Conservation (phyloP, 805 yeast genomes). For the Yamadazyma ubonensis region DNA sequence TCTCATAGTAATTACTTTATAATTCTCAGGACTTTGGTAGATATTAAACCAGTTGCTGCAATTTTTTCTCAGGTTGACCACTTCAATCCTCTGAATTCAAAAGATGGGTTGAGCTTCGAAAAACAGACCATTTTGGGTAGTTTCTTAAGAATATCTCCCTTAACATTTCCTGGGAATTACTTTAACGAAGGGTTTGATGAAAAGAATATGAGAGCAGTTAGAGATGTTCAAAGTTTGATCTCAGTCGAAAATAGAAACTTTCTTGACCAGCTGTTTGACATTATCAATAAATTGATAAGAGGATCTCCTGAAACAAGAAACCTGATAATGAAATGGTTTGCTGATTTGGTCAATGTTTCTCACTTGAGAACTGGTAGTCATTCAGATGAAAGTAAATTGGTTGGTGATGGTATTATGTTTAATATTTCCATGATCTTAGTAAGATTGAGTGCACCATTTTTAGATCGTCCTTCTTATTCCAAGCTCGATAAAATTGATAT, state of each 20-base stretch:
- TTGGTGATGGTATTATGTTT: conserved; percentile 79
- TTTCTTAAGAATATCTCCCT: conserved; percentile 70
- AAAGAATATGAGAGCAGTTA: conserved; percentile 24
- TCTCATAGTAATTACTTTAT: conserved; percentile 54
- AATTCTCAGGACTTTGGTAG: conserved; percentile 55
- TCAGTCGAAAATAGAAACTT: conserved; percentile 63
- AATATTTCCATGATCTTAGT: conserved; percentile 69
- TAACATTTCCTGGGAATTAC: conserved; percentile 51
- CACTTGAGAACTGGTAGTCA: conserved; percentile 88
- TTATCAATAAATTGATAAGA: conserved; percentile 73
- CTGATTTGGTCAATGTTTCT: conserved; percentile 71
- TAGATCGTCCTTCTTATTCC: conserved; percentile 55
- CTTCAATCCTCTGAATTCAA: conserved; percentile 45
- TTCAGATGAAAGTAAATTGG: conserved; percentile 61
- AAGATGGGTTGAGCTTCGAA: conserved; percentile 55
- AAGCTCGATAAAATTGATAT: conserved; percentile 78
- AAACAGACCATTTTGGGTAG: conserved; percentile 72
- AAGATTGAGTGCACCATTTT: conserved; percentile 79
- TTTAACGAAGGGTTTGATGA: conserved; percentile 27
- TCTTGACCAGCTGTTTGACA: conserved; percentile 61
- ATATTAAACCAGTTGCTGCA: conserved; percentile 61
- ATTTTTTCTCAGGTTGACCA: conserved; percentile 56
- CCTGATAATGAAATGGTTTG: conserved; percentile 65
- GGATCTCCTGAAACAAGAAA: conserved; percentile 66
- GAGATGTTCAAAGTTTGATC: conserved; percentile 54